A percentile compares a stretch with the other conserved stretches of the same genome.
Conservation (phyloP, 106 monocot genomes). For the Agapanthus africanus region DNA sequence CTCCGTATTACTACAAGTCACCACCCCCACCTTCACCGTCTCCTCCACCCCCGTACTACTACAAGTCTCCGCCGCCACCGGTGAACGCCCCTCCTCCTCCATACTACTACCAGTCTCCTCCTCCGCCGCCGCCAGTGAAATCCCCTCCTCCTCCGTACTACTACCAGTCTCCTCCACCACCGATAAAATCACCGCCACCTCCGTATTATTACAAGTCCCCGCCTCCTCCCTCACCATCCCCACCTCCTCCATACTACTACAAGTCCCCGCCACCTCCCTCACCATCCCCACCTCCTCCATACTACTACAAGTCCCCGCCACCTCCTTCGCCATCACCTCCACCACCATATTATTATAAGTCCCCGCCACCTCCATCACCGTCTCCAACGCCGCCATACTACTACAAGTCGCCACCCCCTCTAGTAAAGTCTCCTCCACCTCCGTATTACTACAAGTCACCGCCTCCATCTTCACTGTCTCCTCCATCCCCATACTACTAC, state of each 20-base stretch:
- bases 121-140: conserved; percentile 20
- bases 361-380: too few relatives aligned
- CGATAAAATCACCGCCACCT: neutral
- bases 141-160: conserved; percentile 17
- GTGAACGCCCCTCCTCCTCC: conserved; percentile 14
- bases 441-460: conserved; percentile 12
- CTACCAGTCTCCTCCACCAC: conserved; percentile 17
- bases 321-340: too few relatives aligned
- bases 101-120: conserved; percentile 16
- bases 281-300: neutral
- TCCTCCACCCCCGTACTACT: neutral
- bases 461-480: conserved; percentile 8
- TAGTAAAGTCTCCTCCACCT: too few relatives aligned
- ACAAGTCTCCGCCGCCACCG: neutral
- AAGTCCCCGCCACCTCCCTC: neutral
- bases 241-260: neutral
- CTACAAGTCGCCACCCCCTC: too few relatives aligned
- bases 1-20: neutral
- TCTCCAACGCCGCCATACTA: too few relatives aligned
- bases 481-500: conserved; percentile 9
- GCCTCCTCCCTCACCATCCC: neutral
- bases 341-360: too few relatives aligned
- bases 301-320: too few relatives aligned
- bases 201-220: neutral
- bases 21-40: neutral